These are phyloP conservation scores for Pseudogymnoascus sp. DNA, from an alignment of 2,329 filamentous ascomycete genomes.

Conservation along the genomic window DNA sequence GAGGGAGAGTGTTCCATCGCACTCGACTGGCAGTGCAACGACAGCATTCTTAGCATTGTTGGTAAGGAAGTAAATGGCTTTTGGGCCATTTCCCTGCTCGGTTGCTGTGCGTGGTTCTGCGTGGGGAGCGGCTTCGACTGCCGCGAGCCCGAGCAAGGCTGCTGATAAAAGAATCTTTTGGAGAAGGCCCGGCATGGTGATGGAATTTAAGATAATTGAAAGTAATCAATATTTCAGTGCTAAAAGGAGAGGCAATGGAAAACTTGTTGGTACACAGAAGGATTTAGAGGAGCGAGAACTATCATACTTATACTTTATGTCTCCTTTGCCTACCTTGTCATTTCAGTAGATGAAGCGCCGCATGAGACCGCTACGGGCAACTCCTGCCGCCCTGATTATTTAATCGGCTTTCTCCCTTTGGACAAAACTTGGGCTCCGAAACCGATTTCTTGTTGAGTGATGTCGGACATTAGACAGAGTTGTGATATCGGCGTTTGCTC, in stretches of 20 bases:
- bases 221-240: background rate
- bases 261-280: background rate
- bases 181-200: background rate
- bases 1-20: slow-evolving; percentile 40
- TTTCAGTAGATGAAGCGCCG: background rate
- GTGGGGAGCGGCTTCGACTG: background rate
- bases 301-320: background rate
- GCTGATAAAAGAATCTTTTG: background rate
- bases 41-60: slow-evolving; percentile 45
- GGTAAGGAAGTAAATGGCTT: slow-evolving; percentile 50
- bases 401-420: background rate
- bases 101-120: background rate
- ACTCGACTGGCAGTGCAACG: slow-evolving; percentile 41
- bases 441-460: background rate
- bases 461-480: background rate
- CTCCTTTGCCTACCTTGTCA: background rate
- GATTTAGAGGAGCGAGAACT: background rate
- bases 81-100: slow-evolving; percentile 11
- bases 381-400: background rate
- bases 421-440: background rate
- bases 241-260: background rate
- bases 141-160: background rate
- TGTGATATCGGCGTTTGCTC: background rate
- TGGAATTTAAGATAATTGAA: background rate
- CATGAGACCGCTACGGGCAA: background rate